phyloP scores from a whole-genome alignment of 345 rosid genomes.

The Hirschfeldia incana region DNA sequence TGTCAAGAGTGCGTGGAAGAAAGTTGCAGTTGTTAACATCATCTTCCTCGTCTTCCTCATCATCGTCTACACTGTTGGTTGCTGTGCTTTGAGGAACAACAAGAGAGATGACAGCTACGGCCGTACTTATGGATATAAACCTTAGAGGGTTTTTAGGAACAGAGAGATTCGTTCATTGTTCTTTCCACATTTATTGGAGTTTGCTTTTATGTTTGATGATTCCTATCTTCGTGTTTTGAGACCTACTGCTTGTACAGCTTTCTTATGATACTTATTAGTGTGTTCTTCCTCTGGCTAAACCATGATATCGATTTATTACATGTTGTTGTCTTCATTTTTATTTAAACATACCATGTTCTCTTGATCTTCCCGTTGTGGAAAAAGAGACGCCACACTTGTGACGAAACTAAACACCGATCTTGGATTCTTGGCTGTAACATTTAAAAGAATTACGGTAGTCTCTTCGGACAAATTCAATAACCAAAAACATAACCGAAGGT shows the following conservation, averaged over 20 bases:
- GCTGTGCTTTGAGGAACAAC: conserved; percentile 96
- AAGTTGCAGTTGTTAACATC: conserved; percentile 80
- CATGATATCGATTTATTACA: conserved; percentile 19
- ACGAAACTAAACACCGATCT: not conserved
- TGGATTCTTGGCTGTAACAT: not conserved
- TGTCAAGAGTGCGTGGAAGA: conserved; percentile 86
- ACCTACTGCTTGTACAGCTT: conserved; percentile 33
- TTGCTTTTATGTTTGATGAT: conserved; percentile 14
- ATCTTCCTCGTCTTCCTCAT: conserved; percentile 83
- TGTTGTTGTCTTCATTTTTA: not conserved
- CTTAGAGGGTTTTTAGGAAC: conserved; percentile 34
- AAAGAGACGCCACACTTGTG: not conserved
- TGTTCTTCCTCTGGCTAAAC: conserved; percentile 21
- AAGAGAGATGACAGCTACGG: conserved; percentile 47
- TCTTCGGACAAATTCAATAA: not conserved
- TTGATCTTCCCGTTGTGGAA: not conserved
- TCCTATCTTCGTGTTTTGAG: conserved; percentile 24
- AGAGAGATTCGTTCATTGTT: conserved; percentile 23
- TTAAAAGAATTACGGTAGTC: not conserved
- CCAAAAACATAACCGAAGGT: too few relatives aligned
- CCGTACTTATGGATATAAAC: conserved; percentile 39
- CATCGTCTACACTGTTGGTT: conserved; percentile 81
- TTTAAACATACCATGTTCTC: not conserved
- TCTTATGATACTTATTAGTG: conserved; percentile 16
- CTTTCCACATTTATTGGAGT: conserved; percentile 5